Evolutionary conservation across 179 eudicot species (phyloP), one percentile per base, ranked within the genome.

Genomic region (Drosera spatulata): DNA sequence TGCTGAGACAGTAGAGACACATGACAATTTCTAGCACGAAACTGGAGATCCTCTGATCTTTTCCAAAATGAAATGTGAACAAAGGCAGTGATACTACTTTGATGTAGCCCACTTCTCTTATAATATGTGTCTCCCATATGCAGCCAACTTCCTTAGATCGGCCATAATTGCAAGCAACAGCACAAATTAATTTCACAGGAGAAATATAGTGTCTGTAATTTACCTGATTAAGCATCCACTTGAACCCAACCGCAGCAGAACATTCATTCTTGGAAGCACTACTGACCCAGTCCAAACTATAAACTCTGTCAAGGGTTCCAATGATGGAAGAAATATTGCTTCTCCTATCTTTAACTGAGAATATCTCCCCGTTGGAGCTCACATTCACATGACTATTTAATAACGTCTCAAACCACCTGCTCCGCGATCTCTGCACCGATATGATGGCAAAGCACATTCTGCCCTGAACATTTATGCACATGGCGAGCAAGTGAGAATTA

Each of bases 221-320:
- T n/a, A 91, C 97, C 96, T 91, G 97, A 77, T 88, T 91, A 61
- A 91, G 83, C 97, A 91, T 91, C 97, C 97, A 91, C 73, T 88
- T 91, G 81, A 91, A 83, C 69, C 97, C 97, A 60, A 88, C 78
- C 45, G 97, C 97, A 53, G 96, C 96, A 4, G 95, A 83, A 62
- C 97, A 91, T 61, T 88, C 82, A 61, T 83, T 91, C 78, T 83
- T 91, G 59, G 97, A 85, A 62, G 96, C 94, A 69, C 97, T 91
- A 51, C 68, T 87, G 33, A 75, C 62, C 94, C 83, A 85, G 61
- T 91, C 97, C 79, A 88, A 77, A 72, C 84, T 80, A 73, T 88
- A 91, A 53, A 91, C 91, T 68, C 50, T 79, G 71, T 91, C 91
- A 61, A 91, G 82, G 37, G 87, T 85, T 69, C 60, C 58, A 8